These are phyloP conservation scores for Wickerhamomyces pijperi DNA, from an alignment of 805 yeast genomes.

Conservation along the genomic window DNA sequence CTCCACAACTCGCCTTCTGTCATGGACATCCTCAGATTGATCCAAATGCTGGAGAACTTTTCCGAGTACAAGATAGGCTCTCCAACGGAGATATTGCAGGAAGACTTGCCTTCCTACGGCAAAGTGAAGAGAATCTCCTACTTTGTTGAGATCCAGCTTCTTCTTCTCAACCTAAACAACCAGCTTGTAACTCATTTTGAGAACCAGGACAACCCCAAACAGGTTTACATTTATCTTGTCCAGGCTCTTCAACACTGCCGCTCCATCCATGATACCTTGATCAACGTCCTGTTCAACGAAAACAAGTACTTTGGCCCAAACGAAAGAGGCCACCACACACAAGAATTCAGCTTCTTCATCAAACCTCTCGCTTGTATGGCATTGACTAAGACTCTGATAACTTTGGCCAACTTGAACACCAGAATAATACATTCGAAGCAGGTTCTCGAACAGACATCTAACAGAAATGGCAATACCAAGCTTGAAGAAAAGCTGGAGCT, in stretches of 20 bases:
- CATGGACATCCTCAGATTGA: constrained; percentile 20
- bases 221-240: constrained; percentile 25
- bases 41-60: constrained; percentile 25
- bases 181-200: constrained; percentile 33
- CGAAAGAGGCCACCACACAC: constrained; percentile 10
- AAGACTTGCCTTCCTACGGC: constrained; percentile 7
- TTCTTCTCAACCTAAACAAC: constrained; percentile 23
- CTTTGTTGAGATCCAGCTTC: constrained; percentile 18
- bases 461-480: not conserved
- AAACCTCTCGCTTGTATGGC: constrained; percentile 24
- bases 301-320: constrained; percentile 26
- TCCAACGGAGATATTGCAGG: constrained; percentile 9
- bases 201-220: constrained; percentile 14
- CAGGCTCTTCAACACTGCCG: constrained; percentile 18
- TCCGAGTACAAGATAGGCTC: constrained; percentile 18
- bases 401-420: constrained; percentile 4
- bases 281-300: constrained; percentile 23
- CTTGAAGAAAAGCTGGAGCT: not conserved
- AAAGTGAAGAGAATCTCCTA: constrained; percentile 15
- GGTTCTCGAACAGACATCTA: no score
- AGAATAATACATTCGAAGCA: constrained; percentile 12
- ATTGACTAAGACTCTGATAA: constrained; percentile 6
- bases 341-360: constrained; percentile 24
- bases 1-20: constrained; percentile 24
- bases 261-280: constrained; percentile 24